These are phyloP conservation scores for Medicago ruthenica DNA, from an alignment of 306 rosid species.

Conservation along the genomic window DNA sequence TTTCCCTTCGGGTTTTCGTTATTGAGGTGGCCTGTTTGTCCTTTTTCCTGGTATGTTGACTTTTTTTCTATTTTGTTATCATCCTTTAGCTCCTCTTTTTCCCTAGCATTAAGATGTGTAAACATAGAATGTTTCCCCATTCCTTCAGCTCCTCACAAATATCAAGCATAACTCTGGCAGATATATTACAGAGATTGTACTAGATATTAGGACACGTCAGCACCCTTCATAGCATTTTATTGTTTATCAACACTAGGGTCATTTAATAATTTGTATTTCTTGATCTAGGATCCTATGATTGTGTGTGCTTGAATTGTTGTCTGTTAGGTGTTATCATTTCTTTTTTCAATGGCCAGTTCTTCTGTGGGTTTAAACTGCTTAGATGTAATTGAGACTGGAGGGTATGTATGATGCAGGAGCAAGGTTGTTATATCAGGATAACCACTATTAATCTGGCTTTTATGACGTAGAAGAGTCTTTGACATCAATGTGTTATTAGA, in stretches of 20 bases:
- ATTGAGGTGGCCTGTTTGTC: not conserved
- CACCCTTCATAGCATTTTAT: not conserved
- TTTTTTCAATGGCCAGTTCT: not conserved
- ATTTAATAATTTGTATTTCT: not conserved
- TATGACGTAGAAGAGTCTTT: too few relatives aligned
- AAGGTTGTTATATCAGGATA: not conserved
- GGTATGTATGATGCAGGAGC: not conserved
- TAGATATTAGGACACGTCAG: not conserved
- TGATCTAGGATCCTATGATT: not conserved
- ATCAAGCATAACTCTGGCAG: too few relatives aligned
- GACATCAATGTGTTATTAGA: too few relatives aligned
- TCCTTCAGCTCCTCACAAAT: slow-evolving; percentile 12
- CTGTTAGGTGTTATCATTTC: slow-evolving; percentile 2
- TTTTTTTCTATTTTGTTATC: not conserved
- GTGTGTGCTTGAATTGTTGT: not conserved
- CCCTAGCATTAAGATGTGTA: too few relatives aligned
- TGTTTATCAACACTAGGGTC: not conserved
- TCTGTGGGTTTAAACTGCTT: not conserved
- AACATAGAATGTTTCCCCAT: too few relatives aligned
- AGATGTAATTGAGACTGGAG: too few relatives aligned
- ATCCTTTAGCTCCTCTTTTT: not conserved
- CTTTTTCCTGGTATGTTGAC: not conserved
- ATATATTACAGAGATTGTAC: not conserved
- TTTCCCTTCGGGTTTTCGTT: not conserved
- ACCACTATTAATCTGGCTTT: too few relatives aligned